Percentiles rank a stretch among this genome's conserved stretches.
Evolutionary conservation across 768 basidiomycete species (phyloP).

Genomic region (Lactarius tabidus): DNA sequence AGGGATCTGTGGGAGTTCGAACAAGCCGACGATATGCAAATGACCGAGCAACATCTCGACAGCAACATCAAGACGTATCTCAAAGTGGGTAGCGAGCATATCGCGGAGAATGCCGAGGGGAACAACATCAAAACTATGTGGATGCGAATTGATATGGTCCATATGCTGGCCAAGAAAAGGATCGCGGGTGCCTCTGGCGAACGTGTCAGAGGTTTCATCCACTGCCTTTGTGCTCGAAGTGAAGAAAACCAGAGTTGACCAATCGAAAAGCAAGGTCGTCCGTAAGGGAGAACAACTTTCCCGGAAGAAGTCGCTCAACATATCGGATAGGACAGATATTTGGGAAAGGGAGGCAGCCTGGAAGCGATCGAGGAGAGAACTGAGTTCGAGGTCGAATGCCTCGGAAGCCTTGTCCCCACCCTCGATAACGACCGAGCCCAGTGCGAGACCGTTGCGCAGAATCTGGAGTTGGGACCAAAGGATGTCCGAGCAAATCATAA

Average conservation of each 20-base stretch:
- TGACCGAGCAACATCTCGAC: constrained; percentile 54
- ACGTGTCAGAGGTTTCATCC: constrained; percentile 9
- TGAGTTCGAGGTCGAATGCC: constrained; percentile 27
- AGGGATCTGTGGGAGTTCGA: constrained; percentile 45
- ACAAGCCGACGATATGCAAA: constrained; percentile 58
- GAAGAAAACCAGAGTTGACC: constrained; percentile 60
- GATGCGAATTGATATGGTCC: constrained; percentile 28
- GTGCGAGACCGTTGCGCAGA: constrained; percentile 58
- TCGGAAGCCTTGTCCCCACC: constrained; percentile 16
- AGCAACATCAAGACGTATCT: constrained; percentile 49
- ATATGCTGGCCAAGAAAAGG: constrained; percentile 44
- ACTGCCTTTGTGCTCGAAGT: constrained; percentile 50
- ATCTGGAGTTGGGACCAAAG: constrained; percentile 68
- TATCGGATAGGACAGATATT: constrained; percentile 40
- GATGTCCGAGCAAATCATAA: constrained; percentile 54
- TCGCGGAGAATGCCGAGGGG: constrained; percentile 57
- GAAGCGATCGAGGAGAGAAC: constrained; percentile 45
- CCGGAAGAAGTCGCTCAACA: constrained; percentile 50
- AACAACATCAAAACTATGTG: constrained; percentile 53
- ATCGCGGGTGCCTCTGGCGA: constrained; percentile 35
- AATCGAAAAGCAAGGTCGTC: constrained; percentile 59
- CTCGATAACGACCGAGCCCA: constrained; percentile 59
- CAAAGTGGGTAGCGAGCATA: constrained; percentile 55
- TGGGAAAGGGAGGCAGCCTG: constrained; percentile 47
- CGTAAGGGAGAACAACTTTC: constrained; percentile 43